Evolutionary conservation across 805 yeast genomes (phyloP), one percentile per base, ranked within the genome.

Genomic region (Candida silvicultrix): DNA sequence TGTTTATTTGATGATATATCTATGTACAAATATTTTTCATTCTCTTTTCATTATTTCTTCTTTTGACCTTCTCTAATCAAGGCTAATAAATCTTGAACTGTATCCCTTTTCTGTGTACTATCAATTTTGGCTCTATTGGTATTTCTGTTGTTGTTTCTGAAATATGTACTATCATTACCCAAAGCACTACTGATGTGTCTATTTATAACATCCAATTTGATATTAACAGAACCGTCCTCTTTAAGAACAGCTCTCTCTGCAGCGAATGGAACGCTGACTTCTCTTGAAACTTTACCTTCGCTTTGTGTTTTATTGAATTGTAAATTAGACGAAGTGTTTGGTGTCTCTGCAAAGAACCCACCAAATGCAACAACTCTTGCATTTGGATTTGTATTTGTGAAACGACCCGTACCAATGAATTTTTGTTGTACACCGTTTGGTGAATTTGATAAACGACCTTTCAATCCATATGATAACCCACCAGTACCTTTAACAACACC

Each of bases 391-490:
- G 72, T 64, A 45, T 69, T 69, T 40, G 77, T 67, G 40, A 78
- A 66, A 70, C 96, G 79, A 48, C 92, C 95, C 15, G 89, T 86
- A 18, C 78, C 79, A 38, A 83, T 70, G 44, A 67, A 67, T 23
- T 74, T 76, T 12, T 66, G 63, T 41, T 74, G 67, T 21, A 80
- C 65, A 42, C 96, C 95, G 56, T 82, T 78, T 20, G 95, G 94
- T 4, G 85, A 71, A 60, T 80, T 84, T 47, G 69, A 60, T 35
- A 88, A 66, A 60, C 88, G 75, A 7, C 95, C 95, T 47, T 73
- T 75, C 49, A 84, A 74, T 36, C 70, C 71, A 56, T 86, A 88
- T 2, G 87, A 75, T 49, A 87, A 71, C 7, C 96, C 96, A 25
- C 85, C 95, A 8, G 85, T 77, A 29, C 89, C 95, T 45, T 82